Conservation (phyloP, 768 basidiomycete species). For the Amanita rimosa region DNA sequence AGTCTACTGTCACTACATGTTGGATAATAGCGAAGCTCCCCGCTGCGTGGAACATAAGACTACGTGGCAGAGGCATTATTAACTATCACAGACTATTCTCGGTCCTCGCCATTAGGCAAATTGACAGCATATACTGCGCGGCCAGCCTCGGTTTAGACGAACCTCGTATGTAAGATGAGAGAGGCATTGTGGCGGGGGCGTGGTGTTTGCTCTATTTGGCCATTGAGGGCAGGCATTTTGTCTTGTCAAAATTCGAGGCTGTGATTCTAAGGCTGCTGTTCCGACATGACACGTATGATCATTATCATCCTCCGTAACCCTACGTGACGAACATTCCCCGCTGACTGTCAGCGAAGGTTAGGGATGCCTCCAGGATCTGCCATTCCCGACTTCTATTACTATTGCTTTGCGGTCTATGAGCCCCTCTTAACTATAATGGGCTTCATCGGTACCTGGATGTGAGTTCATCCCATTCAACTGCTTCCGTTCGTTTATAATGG, state of each 20-base stretch:
- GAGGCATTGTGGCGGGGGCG: constrained; percentile 10
- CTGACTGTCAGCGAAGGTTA: background rate
- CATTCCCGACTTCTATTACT: constrained; percentile 63
- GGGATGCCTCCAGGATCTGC: constrained; percentile 42
- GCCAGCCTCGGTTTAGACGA: constrained; percentile 60
- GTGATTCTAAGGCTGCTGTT: no score
- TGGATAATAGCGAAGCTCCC: constrained; percentile 48
- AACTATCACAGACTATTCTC: constrained; percentile 46
- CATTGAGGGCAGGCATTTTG: constrained; percentile 24
- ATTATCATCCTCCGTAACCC: no score
- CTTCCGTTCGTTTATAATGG: background rate
- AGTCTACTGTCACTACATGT: constrained; percentile 27
- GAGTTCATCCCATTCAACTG: constrained; percentile 11
- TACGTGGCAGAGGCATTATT: constrained; percentile 53
- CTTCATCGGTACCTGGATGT: constrained; percentile 51
- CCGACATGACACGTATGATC: background rate
- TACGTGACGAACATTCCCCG: background rate
- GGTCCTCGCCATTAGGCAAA: constrained; percentile 76
- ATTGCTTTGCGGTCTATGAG: constrained; percentile 65
- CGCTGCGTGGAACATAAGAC: constrained; percentile 9
- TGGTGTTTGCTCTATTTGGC: background rate
- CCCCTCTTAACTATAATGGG: constrained; percentile 55
- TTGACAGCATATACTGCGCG: constrained; percentile 30
- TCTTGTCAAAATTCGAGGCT: background rate
- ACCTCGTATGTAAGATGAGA: constrained; percentile 43